Evolutionary conservation across 2,329 filamentous ascomycete species (phyloP), one percentile per base, ranked within the genome.

Genomic region (Penicillium sp.): DNA sequence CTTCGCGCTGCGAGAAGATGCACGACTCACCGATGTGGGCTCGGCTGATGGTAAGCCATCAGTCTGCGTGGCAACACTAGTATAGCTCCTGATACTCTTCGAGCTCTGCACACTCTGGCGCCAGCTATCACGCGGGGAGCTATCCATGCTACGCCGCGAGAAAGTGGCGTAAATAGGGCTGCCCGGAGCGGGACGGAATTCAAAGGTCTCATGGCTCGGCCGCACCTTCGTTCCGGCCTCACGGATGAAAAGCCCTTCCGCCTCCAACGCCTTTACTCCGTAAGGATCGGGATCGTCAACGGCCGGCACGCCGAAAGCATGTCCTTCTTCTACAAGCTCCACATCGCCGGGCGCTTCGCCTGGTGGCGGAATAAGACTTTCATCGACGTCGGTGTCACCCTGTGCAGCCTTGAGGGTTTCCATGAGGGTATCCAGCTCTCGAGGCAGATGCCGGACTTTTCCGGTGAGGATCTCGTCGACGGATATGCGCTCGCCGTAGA

Each of bases 331-430:
- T 75, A 72, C 10, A 5, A 88, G 64, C 39, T 87, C 81, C 51
- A 80, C 85, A 67, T 97, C 93, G 48, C 87, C 87, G 0, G 93
- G 93, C 0, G 91, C 84, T 11, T 89, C 86, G 7, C 85, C 83
- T 7, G 88, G 74, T 44, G 79, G 78, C 13, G 86, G 84, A 47
- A 96, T 78, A 40, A 91, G 69, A 13, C 74, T 78, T 38, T 84
- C 78, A 68, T 96, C 89, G 43, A 89, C 85, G 63, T 94, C 86
- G 14, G 78, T 80, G 61, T 93, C 86, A 27, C 92, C 92, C 75
- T 97, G 91, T 1, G 92, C 91, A 35, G 90, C 86, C 74, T 89
- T 94, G 70, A 97, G 83, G 6, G 94, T 92, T 70, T 95, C 89
- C 70, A 89, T 85, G 6, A 96, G 76, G 1, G 84, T 78, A 51